Evolutionary conservation across 805 yeast genomes (phyloP), one percentile per base, ranked within the genome.

Genomic region (Candida krabiensis): DNA sequence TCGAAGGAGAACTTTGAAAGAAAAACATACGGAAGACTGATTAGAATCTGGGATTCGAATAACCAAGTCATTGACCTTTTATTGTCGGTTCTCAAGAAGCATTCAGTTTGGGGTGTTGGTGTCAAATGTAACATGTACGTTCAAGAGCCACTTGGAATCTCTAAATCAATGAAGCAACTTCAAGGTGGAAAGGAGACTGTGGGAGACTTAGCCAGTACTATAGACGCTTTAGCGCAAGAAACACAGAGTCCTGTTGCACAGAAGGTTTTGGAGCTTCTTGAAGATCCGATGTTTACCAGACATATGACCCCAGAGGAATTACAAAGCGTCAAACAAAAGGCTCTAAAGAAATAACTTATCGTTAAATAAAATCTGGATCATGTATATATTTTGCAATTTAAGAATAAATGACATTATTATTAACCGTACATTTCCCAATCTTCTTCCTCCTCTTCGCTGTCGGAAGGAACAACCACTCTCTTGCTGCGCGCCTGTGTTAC

Each of bases 1-100:
- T 75, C 93, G 8, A 93, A 93, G 67, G 96, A 91, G 68, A 93
- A 91, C 70, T 93, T 86, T 66, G 86, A 86, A 68, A 81, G 98
- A 68, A 73, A 77, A 33, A 93, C 98, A 1, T 86, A 79, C 61
- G 79, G 83, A 52, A 78, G 95, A 46, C 61, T 76, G 43, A 70
- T 93, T 48, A 74, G 72, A 49, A 85, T 88, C 19, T 89, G 78
- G 73, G 98, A 93, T 61, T 77, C 96, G 13, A 80, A 85, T 42
- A 83, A 90, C 1, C 96, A 87, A 56, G 83, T 85, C 4, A 68
- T 93, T 29, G 96, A 93, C 60, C 65, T 86, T 35, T 81, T 89
- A 79, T 69, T 91, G 39, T 78, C 93, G 18, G 83, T 83, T 48
- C 68, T 91, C 38, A 76, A 82, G 49, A 85, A 88, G 61, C 78